Evolutionary conservation across 2,329 filamentous ascomycete genomes (phyloP).

Genomic region (Aureobasidium subglaciale): DNA sequence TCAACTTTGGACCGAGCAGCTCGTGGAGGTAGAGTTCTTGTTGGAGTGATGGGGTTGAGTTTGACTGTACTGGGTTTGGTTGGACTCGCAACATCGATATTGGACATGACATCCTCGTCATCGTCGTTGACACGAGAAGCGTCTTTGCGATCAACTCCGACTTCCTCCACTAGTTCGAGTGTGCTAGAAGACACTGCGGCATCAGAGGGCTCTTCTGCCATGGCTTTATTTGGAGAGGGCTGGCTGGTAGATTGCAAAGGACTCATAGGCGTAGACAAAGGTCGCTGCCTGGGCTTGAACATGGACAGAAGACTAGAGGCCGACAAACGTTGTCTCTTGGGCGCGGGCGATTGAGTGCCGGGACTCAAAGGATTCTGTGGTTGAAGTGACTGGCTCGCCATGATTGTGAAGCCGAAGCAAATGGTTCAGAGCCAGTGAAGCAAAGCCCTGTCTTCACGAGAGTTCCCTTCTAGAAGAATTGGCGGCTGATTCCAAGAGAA

Average conservation of each 20-base stretch:
- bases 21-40: slow-evolving; percentile 21
- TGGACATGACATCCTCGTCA: slow-evolving; percentile 7
- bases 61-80: background rate
- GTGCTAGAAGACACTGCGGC: background rate
- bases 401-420: background rate
- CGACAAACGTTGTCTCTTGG: slow-evolving; percentile 1
- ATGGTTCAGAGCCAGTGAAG: background rate
- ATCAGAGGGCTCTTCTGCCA: background rate
- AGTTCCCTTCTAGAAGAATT: too few relatives aligned
- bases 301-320: slow-evolving; percentile 9
- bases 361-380: background rate
- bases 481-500: too few relatives aligned
- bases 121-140: background rate
- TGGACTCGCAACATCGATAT: slow-evolving; percentile 4
- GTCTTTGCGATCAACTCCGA: background rate
- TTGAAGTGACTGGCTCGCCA: background rate
- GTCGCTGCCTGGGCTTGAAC: slow-evolving; percentile 11
- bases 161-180: background rate
- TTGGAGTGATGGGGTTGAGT: slow-evolving; percentile 3
- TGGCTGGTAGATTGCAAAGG: background rate
- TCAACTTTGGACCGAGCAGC: slow-evolving; percentile 22
- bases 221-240: background rate
- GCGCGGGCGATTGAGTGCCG: background rate
- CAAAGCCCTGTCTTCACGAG: background rate
- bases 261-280: background rate